phyloP scores from a whole-genome alignment of 345 rosid species.

The Acer campestre region DNA sequence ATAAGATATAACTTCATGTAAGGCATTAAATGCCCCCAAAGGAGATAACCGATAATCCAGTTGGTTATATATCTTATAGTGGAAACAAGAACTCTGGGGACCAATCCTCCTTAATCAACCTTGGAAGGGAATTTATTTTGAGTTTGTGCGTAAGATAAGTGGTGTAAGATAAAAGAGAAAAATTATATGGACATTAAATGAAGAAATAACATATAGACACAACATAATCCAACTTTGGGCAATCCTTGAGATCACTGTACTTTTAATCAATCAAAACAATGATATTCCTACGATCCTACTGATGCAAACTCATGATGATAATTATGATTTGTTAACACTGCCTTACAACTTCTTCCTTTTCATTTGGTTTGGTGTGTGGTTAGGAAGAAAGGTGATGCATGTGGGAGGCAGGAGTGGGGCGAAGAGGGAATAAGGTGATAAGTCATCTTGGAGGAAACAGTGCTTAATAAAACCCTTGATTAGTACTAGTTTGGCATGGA shows the following conservation, averaged over 20 bases:
- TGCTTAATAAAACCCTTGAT: not conserved
- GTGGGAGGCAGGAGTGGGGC: not conserved
- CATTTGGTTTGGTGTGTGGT: not conserved
- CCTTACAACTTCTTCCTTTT: not conserved
- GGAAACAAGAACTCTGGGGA: not conserved
- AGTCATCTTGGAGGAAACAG: constrained; percentile 1
- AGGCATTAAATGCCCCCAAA: not conserved
- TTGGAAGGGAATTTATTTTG: not conserved
- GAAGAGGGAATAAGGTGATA: not conserved
- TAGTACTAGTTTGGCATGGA: not conserved
- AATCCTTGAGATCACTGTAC: not conserved
- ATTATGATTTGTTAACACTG: not conserved
- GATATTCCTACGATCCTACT: constrained; percentile 1
- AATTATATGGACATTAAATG: not conserved
- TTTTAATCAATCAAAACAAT: not conserved
- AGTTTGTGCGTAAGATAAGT: not conserved
- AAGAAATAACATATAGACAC: not conserved
- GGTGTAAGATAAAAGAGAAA: no score
- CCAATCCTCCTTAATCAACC: not conserved
- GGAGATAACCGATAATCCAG: not conserved
- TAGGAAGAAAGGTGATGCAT: not conserved
- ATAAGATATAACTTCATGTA: not conserved
- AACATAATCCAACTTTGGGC: not conserved
- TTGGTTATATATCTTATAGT: not conserved
- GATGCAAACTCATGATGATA: constrained; percentile 2